These are phyloP conservation scores for Emericellopsis cladophorae DNA, from an alignment of 2,329 filamentous ascomycete species.

Conservation along the genomic window DNA sequence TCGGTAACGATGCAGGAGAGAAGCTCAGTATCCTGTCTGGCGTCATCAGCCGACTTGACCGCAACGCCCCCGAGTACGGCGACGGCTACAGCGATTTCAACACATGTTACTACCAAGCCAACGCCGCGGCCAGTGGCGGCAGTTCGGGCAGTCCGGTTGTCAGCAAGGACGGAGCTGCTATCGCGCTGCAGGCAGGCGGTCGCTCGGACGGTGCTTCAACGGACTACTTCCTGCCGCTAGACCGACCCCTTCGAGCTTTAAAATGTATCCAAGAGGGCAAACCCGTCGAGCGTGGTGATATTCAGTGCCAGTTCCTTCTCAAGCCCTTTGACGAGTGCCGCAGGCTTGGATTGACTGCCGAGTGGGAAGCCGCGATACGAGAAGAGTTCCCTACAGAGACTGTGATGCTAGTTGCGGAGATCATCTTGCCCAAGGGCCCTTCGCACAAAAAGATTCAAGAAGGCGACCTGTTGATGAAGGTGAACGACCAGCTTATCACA, in stretches of 20 bases:
- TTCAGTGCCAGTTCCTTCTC: constrained; percentile 92
- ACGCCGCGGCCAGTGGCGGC: constrained; percentile 89
- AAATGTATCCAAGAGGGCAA: constrained; percentile 69
- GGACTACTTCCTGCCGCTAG: constrained; percentile 91
- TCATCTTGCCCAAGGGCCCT: constrained; percentile 82
- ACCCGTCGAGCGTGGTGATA: constrained; percentile 79
- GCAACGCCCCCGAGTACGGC: constrained; percentile 94
- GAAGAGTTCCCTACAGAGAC: constrained; percentile 83
- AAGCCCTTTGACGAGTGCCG: constrained; percentile 97
- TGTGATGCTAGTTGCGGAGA: constrained; percentile 93
- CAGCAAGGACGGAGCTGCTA: constrained; percentile 82
- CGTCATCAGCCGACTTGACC: constrained; percentile 88
- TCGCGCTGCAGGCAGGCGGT: constrained; percentile 88
- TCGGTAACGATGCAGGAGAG: constrained; percentile 96
- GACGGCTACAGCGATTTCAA: constrained; percentile 98
- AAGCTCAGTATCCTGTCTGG: constrained; percentile 96
- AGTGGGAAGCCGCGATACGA: constrained; percentile 79
- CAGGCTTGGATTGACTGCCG: constrained; percentile 67
- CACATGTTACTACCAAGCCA: constrained; percentile 92
- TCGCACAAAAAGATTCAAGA: constrained; percentile 81
- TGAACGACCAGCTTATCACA: constrained; percentile 86
- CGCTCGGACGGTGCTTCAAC: constrained; percentile 90
- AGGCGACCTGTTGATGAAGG: constrained; percentile 84
- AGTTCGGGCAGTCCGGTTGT: constrained; percentile 98
- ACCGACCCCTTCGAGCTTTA: constrained; percentile 77